These are phyloP conservation scores for Nemania sp. DNA, from an alignment of 2,329 filamentous ascomycete genomes.

Conservation along the genomic window DNA sequence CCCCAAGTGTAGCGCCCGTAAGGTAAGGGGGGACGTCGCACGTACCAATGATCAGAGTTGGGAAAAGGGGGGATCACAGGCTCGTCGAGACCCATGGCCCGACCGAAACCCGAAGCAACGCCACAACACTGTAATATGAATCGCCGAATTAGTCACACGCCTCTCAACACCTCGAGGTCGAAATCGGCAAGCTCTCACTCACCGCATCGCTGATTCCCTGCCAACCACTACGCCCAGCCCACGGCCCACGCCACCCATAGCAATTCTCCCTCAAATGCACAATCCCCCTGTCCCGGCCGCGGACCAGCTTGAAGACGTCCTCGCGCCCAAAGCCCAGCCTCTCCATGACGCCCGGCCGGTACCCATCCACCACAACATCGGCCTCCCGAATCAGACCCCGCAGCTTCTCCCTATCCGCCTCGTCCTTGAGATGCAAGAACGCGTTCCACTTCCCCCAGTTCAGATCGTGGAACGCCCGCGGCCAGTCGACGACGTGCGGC, in stretches of 20 bases:
- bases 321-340: conserved; percentile 38
- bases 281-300: conserved; percentile 32
- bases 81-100: conserved; percentile 31
- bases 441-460: conserved; percentile 54
- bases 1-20: too few species aligned
- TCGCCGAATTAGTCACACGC: not conserved
- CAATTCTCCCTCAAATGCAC: conserved; percentile 42
- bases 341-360: conserved; percentile 39
- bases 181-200: too few species aligned
- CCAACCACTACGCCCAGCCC: conserved; percentile 40
- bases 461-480: conserved; percentile 47
- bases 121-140: conserved; percentile 18
- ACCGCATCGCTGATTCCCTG: conserved; percentile 33
- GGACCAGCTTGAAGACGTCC: conserved; percentile 29
- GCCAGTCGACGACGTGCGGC: conserved; percentile 45
- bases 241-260: conserved; percentile 41
- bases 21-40: too few species aligned
- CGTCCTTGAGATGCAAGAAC: conserved; percentile 21
- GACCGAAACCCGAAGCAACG: conserved; percentile 11
- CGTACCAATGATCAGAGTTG: conserved; percentile 33
- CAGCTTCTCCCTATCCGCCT: conserved; percentile 15
- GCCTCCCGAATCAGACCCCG: conserved; percentile 36
- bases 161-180: too few species aligned
- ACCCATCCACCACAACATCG: conserved; percentile 43
- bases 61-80: conserved; percentile 35